Conservation (phyloP, 2,329 filamentous ascomycete genomes). For the Aspergillus sclerotialis region DNA sequence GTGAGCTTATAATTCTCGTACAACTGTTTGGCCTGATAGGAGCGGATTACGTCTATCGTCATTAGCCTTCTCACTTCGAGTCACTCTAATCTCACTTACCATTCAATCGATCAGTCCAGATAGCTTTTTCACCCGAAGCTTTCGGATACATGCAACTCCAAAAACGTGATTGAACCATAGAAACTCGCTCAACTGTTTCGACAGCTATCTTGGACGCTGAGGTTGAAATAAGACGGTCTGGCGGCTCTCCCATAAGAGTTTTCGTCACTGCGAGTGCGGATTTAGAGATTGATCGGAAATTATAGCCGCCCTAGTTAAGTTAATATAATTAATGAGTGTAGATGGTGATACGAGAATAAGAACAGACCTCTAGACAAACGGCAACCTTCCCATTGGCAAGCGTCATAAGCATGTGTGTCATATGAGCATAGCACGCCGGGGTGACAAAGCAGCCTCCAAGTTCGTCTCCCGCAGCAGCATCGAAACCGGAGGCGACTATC, state of each 20-base stretch:
- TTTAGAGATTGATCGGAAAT: constrained; percentile 82
- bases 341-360: too few relatives aligned
- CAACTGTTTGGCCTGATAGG: constrained; percentile 65
- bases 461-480: constrained; percentile 88
- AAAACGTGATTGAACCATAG: constrained; percentile 56
- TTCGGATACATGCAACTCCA: constrained; percentile 85
- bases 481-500: constrained; percentile 82
- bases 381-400: constrained; percentile 82
- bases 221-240: constrained; percentile 50
- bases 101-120: constrained; percentile 55
- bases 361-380: constrained; percentile 75
- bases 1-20: constrained; percentile 70
- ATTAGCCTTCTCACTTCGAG: constrained; percentile 5
- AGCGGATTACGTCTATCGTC: constrained; percentile 61
- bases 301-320: constrained; percentile 67
- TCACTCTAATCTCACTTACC: constrained; percentile 23
- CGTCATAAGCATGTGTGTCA: constrained; percentile 99
- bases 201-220: constrained; percentile 47
- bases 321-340: neutral
- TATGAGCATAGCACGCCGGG: constrained; percentile 87
- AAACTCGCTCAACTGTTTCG: constrained; percentile 51
- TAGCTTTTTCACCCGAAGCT: constrained; percentile 20
- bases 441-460: constrained; percentile 90
- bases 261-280: constrained; percentile 86
- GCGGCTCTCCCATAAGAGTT: constrained; percentile 93